Conservation (phyloP, 2,329 filamentous ascomycete species). For the Xylariales sp. region DNA sequence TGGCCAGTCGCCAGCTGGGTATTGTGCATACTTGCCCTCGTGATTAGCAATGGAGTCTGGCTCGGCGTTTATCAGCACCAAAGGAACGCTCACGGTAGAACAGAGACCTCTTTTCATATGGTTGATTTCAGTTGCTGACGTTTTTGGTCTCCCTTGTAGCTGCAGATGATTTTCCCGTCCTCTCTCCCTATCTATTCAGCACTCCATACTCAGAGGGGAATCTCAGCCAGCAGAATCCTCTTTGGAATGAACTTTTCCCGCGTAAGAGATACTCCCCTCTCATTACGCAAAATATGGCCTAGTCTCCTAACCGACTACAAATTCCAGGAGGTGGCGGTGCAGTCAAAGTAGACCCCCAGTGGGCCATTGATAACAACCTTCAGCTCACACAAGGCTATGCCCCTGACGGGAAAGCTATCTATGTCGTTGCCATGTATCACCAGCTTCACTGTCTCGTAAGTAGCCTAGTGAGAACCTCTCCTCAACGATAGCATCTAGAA, state of each 20-base stretch:
- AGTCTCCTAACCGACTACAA: neutral
- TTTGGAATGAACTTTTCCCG: slow-evolving; percentile 9
- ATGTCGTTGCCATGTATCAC: slow-evolving; percentile 6
- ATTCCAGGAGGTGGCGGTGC: neutral
- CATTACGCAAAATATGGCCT: neutral
- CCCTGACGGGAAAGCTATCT: slow-evolving; percentile 2
- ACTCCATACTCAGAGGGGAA: slow-evolving; percentile 5
- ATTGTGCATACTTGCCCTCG: neutral
- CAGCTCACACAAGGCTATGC: slow-evolving; percentile 9
- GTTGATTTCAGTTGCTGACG: neutral
- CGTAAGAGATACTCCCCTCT: neutral
- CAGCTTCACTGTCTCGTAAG: slow-evolving; percentile 12
- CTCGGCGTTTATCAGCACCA: slow-evolving; percentile 2
- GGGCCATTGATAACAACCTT: slow-evolving; percentile 2
- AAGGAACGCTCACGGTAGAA: slow-evolving; percentile 4
- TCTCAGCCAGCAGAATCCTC: slow-evolving; percentile 8
- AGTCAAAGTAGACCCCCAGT: slow-evolving; percentile 6
- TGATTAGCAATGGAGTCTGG: slow-evolving; percentile 5
- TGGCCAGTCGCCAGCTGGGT: neutral
- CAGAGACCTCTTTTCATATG: neutral
- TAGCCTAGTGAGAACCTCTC: neutral
- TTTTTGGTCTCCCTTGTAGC: neutral
- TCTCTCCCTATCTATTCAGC: slow-evolving; percentile 5
- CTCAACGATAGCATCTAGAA: neutral
- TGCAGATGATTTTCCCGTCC: neutral